phyloP scores from a whole-genome alignment of 106 monocot genomes.

The Dendrobium nobile region DNA sequence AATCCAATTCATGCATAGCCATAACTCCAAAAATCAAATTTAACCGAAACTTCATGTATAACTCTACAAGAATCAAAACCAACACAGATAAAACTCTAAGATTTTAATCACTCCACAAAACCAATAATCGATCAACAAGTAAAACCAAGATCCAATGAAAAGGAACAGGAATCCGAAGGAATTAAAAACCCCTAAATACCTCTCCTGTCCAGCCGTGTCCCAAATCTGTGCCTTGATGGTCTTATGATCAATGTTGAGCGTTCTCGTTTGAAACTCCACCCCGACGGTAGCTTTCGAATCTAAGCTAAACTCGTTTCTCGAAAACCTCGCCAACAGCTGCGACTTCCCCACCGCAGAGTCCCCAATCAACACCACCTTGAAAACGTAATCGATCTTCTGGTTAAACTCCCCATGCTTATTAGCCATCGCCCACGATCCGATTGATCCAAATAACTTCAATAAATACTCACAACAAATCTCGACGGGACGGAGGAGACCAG shows the following conservation, averaged over 20 bases:
- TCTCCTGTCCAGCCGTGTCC: slow-evolving; percentile 22
- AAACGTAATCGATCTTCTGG: slow-evolving; percentile 29
- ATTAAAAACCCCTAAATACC: slow-evolving; percentile 2
- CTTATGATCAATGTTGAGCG: slow-evolving; percentile 17
- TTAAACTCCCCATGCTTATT: slow-evolving; percentile 15
- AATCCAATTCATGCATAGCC: no score
- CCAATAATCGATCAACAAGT: neutral
- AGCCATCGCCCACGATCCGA: slow-evolving; percentile 10
- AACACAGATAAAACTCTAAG: neutral
- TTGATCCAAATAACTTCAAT: neutral
- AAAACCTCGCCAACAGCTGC: slow-evolving; percentile 21
- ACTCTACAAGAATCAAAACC: neutral
- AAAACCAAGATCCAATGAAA: neutral
- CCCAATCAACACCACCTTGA: slow-evolving; percentile 27
- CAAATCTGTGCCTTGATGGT: slow-evolving; percentile 24
- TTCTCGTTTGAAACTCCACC: slow-evolving; percentile 18
- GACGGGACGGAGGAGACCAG: neutral
- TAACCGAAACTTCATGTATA: no score
- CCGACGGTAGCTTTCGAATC: slow-evolving; percentile 22
- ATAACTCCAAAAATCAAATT: no score
- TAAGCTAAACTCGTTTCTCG: slow-evolving; percentile 26
- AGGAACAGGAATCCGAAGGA: neutral
- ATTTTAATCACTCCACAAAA: neutral
- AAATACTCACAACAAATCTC: neutral
- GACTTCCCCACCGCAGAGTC: slow-evolving; percentile 28